phyloP scores from a whole-genome alignment of 108 stramenopile species.

The Pelagomonas calceolata region DNA sequence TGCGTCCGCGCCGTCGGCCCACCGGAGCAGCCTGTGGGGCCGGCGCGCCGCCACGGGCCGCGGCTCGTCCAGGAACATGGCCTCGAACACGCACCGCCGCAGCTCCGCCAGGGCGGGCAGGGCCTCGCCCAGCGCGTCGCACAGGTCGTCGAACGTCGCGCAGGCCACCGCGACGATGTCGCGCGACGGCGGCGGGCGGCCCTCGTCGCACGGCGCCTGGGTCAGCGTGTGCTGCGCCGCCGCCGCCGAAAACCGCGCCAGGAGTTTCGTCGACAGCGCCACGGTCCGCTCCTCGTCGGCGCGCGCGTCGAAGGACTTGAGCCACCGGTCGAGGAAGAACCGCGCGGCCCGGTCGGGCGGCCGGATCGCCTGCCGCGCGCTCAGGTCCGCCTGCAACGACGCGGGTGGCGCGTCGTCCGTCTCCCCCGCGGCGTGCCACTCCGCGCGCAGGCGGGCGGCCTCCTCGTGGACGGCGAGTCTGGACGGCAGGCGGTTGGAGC shows the following conservation, averaged over 20 bases:
- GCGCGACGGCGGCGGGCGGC: not conserved
- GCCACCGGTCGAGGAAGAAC: not conserved
- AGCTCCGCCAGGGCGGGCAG: not conserved
- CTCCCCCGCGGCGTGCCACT: too few species aligned
- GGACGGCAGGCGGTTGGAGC: too few species aligned
- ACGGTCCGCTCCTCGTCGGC: not conserved
- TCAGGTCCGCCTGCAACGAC: too few species aligned
- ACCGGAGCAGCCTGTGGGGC: not conserved
- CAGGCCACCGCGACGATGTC: too few species aligned
- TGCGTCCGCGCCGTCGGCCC: not conserved
- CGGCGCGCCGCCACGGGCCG: too few species aligned
- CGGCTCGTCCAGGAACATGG: not conserved
- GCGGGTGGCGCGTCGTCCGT: too few species aligned
- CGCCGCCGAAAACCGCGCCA: not conserved
- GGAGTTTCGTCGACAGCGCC: not conserved
- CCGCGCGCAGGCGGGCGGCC: too few species aligned
- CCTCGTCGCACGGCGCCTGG: too few species aligned
- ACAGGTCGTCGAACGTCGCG: not conserved
- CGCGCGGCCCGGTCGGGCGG: not conserved
- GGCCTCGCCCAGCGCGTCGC: not conserved
- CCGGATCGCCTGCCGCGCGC: too few species aligned
- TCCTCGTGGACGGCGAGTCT: too few species aligned
- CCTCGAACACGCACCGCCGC: not conserved
- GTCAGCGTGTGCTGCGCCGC: not conserved
- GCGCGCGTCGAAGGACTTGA: not conserved